Conservation (phyloP, 2,329 filamentous ascomycete genomes). For the Penicillium sp. region DNA sequence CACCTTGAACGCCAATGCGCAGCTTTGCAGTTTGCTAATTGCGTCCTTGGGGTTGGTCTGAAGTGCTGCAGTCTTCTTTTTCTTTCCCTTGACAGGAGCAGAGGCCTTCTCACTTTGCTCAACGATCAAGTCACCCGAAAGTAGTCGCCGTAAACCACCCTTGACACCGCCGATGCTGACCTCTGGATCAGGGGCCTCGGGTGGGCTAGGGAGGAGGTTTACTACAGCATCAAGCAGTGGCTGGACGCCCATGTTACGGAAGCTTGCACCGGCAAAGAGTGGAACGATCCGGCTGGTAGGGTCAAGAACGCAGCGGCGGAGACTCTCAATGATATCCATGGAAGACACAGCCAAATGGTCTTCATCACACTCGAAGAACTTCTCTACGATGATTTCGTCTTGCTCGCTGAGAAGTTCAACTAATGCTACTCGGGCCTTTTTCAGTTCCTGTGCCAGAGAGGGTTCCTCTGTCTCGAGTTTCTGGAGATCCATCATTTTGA, state of each 20-base stretch:
- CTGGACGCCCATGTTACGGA: conserved; percentile 92
- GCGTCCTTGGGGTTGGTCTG: conserved; percentile 51
- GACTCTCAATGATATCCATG: conserved; percentile 69
- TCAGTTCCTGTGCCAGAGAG: conserved; percentile 67
- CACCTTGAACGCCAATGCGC: conserved; percentile 85
- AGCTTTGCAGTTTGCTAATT: conserved; percentile 68
- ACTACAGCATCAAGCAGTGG: conserved; percentile 86
- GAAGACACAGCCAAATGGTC: conserved; percentile 71
- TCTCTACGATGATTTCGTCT: conserved; percentile 83
- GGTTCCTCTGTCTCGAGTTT: conserved; percentile 57
- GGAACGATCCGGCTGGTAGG: conserved; percentile 74
- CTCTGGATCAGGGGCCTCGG: conserved; percentile 77
- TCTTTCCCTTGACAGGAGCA: conserved; percentile 42
- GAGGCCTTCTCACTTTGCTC: conserved; percentile 37
- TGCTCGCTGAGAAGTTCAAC: conserved; percentile 85
- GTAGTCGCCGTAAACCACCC: conserved; percentile 57
- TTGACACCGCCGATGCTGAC: conserved; percentile 67
- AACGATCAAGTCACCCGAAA: conserved; percentile 51
- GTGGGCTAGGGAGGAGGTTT: conserved; percentile 82
- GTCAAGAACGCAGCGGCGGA: conserved; percentile 73
- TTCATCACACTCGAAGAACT: conserved; percentile 77
- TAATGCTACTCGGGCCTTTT: conserved; percentile 74
- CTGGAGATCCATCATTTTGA: conserved; percentile 61
- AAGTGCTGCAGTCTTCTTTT: conserved; percentile 46
- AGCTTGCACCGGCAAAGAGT: conserved; percentile 88